Evolutionary conservation across 2,329 filamentous ascomycete species (phyloP), one percentile per base, ranked within the genome.

Genomic region (Celoporthe dispersa): DNA sequence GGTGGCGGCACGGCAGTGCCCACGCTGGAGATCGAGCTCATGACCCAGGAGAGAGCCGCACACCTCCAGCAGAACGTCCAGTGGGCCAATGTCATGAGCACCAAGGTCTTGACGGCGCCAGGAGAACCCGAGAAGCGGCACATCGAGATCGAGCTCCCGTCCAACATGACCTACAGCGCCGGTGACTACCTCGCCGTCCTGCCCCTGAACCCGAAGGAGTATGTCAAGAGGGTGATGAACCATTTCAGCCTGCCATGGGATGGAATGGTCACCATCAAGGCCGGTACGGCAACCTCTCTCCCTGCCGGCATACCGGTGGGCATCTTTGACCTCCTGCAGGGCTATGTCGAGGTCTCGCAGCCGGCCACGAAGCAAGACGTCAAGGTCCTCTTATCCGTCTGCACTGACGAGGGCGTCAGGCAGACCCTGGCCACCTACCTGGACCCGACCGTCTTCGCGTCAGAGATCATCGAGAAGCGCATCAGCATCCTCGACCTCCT

Each of bases 151-250:
- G 86, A 88, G 71, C 83, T 95, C 1, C 92, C 92, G 0, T 86
- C 84, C 0, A 87, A 86, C 65, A 84, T 88, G 83, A 85, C 84
- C 0, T 95, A 94, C 79, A 85, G 86, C 53, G 87, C 90, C 1
- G 93, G 92, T 19, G 92, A 95, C 76, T 95, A 96, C 77, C 85
- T 95, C 0, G 90, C 91, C 0, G 83, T 94, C 2, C 82, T 94
- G 1, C 92, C 92, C 0, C 80, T 92, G 39, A 95, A 95, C 77
- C 88, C 89, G 1, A 84, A 84, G 61, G 80, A 85, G 39, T 88
- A 83, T 12, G 86, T 94, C 2, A 83, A 85, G 5, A 85, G 91
- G 11, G 91, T 87, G 0, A 87, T 94, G 80, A 82, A 85, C 25
- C 83, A 85, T 28, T 94, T 94, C 77, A 81, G 85, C 1, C 80